Base-by-base conservation (phyloP, 1,139 yeast genomes). In the Sugiyamaella castrensis region DNA sequence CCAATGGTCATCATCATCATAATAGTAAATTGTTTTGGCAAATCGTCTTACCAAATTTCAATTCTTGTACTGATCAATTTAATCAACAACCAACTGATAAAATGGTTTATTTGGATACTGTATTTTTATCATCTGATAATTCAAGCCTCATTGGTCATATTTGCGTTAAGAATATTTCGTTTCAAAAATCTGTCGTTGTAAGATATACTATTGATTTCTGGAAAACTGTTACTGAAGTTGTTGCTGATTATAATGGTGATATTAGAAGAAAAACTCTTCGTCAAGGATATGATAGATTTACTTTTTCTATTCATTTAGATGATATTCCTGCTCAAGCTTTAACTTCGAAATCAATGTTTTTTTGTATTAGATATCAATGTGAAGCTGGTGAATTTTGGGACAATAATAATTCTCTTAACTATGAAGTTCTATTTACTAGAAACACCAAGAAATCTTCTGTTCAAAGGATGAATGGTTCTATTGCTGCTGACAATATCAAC, bases 161-260 rank as follows among this genome's bases (percentile, higher is more conserved):
- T 38, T 89, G 87, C 10, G 95, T 84, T 27, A 76, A 77, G 60
- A 87, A 87, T 66, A 41, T 86, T 15, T 73, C 85, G 1, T 87
- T 75, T 65, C 76, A 80, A 48, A 87, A 87, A 68, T 64, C 67
- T 43, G 80, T 87, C 27, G 73, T 77, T 16, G 74, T 85, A 15
- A 74, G 88, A 44, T 82, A 84, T 63, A 78, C 94, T 0, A 69
- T 78, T 48, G 91, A 87, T 65, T 67, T 75, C 57, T 87, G 96
- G 96, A 71, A 72, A 46, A 81, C 92, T 0, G 79, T 83, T 32
- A 75, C 82, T 36, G 92, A 86, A 62, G 77, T 84, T 29, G 81
- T 80, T 31, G 84, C 94, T 1, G 64, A 64, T 7, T 87, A 79
- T 67, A 74, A 77, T n/a, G 75, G 78, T 4, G 88, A 84, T 53